A percentile compares a stretch with the other conserved stretches of the same genome.
Conservation (phyloP, 495 filamentous ascomycete genomes). For the Wilcoxina mikolae region DNA sequence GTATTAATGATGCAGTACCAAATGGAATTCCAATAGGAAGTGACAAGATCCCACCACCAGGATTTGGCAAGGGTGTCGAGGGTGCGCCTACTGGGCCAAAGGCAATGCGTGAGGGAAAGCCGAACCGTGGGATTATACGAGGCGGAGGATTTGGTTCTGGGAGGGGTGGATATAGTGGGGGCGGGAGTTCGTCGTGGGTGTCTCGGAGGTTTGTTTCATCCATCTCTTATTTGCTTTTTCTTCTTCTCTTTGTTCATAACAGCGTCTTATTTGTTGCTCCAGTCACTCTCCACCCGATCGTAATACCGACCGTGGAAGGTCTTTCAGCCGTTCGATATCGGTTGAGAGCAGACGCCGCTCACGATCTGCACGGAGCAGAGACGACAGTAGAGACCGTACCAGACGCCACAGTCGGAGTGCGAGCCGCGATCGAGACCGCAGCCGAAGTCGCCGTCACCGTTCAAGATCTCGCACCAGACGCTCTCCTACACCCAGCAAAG, state of each 20-base stretch:
- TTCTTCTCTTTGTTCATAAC: not conserved
- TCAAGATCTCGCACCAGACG: too few relatives aligned
- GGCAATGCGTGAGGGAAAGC: conserved; percentile 69
- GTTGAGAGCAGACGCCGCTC: not conserved
- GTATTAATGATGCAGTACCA: too few relatives aligned
- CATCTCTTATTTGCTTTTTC: not conserved
- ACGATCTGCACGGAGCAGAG: not conserved
- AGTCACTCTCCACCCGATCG: not conserved
- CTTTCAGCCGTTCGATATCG: not conserved
- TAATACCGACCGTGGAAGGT: not conserved
- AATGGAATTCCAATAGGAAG: too few relatives aligned
- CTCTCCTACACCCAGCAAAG: too few relatives aligned
- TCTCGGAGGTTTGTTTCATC: conserved; percentile 23
- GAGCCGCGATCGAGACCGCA: conserved; percentile 34
- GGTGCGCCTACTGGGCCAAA: conserved; percentile 84
- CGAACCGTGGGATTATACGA: conserved; percentile 32
- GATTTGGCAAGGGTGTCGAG: conserved; percentile 45
- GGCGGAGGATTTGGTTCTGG: conserved; percentile 14
- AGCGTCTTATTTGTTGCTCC: conserved; percentile 1
- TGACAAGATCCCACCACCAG: too few relatives aligned
- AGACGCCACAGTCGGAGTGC: conserved; percentile 35
- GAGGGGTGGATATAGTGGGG: conserved; percentile 18
- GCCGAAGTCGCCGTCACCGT: conserved; percentile 35
- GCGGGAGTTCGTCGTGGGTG: conserved; percentile 16
- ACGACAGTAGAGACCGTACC: conserved; percentile 12